Percentiles rank a stretch among this genome's conserved stretches.
phyloP scores from a whole-genome alignment of 2,329 filamentous ascomycete species.

The Salinomyces thailandicus region DNA sequence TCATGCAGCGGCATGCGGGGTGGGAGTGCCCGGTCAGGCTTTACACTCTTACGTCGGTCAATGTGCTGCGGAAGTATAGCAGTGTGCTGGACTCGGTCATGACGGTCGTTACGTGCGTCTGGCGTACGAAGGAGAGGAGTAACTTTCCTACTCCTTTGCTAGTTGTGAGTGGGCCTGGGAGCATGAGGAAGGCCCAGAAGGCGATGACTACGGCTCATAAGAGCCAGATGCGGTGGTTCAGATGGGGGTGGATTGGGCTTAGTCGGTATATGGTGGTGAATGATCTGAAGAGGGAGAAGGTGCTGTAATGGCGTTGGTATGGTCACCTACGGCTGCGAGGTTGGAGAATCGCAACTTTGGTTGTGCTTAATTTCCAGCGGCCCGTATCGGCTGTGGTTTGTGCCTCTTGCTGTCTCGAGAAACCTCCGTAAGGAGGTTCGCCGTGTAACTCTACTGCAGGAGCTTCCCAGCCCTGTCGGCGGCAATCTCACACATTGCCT shows the following conservation, averaged over 20 bases:
- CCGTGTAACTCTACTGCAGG: conserved; percentile 1
- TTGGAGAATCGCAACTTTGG: too few species aligned
- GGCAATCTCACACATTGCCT: conserved; percentile 91
- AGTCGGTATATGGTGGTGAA: conserved; percentile 95
- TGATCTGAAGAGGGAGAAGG: conserved; percentile 57
- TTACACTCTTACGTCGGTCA: conserved; percentile 71
- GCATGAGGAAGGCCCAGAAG: conserved; percentile 58
- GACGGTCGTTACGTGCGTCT: conserved; percentile 52
- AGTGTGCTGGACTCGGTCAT: conserved; percentile 64
- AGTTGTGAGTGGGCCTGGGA: conserved; percentile 57
- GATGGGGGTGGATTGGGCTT: conserved; percentile 86
- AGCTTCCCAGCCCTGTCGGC: conserved; percentile 64
- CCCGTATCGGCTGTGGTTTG: too few species aligned
- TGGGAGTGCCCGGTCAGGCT: conserved; percentile 67
- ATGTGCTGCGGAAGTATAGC: conserved; percentile 68
- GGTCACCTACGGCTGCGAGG: too few species aligned
- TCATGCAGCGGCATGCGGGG: conserved; percentile 54
- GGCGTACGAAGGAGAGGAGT: conserved; percentile 43
- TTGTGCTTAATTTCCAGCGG: too few species aligned
- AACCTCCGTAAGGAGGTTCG: not conserved
- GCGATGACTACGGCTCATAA: conserved; percentile 86
- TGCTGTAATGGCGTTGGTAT: conserved; percentile 7
- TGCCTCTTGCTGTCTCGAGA: too few species aligned
- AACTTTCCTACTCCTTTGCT: conserved; percentile 48
- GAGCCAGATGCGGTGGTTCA: conserved; percentile 98